Conservation (phyloP, 2,329 filamentous ascomycete species). For the Purpureocillium takamizusanense region DNA sequence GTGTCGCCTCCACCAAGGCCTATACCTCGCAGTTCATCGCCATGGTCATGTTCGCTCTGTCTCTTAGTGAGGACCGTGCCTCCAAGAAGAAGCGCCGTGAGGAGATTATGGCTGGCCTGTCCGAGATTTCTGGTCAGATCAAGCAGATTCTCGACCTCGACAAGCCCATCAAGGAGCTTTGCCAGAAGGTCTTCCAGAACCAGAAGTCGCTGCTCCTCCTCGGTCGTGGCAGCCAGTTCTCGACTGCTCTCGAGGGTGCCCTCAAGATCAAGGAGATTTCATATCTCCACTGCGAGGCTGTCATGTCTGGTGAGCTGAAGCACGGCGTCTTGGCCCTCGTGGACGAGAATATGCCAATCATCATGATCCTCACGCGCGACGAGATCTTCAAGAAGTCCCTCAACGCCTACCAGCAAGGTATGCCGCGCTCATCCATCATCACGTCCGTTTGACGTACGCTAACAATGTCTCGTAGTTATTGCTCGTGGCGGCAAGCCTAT, state of each 20-base stretch:
- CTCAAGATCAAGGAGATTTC: conserved; percentile 99
- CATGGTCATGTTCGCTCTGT: conserved; percentile 99
- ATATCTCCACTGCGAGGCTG: conserved; percentile 97
- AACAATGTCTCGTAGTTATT: conserved; percentile 55
- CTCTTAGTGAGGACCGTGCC: conserved; percentile 89
- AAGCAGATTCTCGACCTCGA: conserved; percentile 85
- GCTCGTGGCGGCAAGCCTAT: conserved; percentile 93
- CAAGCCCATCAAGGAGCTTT: conserved; percentile 88
- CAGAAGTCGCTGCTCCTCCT: conserved; percentile 93
- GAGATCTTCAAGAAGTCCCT: conserved; percentile 97
- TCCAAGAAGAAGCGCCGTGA: conserved; percentile 87
- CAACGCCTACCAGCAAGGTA: conserved; percentile 96
- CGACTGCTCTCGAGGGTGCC: conserved; percentile 92
- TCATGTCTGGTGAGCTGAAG: conserved; percentile 99
- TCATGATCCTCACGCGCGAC: conserved; percentile 98
- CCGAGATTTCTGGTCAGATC: conserved; percentile 84
- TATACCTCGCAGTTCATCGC: conserved; percentile 99
- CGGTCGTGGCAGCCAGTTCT: conserved; percentile 92
- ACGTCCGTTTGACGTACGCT: conserved; percentile 1
- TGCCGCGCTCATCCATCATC: conserved; percentile 15
- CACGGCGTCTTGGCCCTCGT: conserved; percentile 96
- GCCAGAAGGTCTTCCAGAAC: conserved; percentile 86
- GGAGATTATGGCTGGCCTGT: conserved; percentile 92
- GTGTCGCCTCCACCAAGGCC: conserved; percentile 97
- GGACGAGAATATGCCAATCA: conserved; percentile 96